Base-by-base conservation (phyloP, 495 filamentous ascomycete species). In the Rostrohypoxylon terebratum region DNA sequence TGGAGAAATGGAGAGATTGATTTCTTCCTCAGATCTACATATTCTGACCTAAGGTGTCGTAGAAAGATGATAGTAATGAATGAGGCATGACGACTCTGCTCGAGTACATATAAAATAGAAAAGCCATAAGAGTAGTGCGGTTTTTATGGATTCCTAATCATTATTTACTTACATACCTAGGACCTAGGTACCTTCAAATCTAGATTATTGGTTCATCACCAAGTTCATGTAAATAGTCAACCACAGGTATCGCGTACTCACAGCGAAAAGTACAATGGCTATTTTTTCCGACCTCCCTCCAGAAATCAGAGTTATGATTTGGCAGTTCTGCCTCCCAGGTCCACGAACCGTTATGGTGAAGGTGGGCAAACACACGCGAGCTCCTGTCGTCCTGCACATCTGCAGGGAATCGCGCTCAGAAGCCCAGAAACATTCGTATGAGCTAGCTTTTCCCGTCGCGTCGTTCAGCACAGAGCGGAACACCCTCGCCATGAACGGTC, bases 321-420 rank as follows among this genome's bases (percentile, higher is more conserved):
- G 31, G 60, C 28, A 14, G n/a, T 38, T 50, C 42, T 63, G 44
- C 44, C 59, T 63, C 16, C 59, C 31, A 4, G 59, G 59, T 7
- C 59, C 45, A 45, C 45, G 60, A 1, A 53, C 51, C 47, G 60
- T 63, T 48, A 34, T 34, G 1, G 8, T 53, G 3, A 16, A 34
- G 11, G n/a, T n/a, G n/a, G n/a, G n/a, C n/a, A n/a, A 14, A 5
- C 60, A 63, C 20, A 63, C 45, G 2, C 60, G 31, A 23, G 33
- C 60, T 14, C 45, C 60, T 14, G 47, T 63, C n/a, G 33, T 63
- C 16, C 1, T 54, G 18, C 47, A 63, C 31, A 63, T 63, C 51
- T 54, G 47, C 60, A 51, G 33, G 10, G 47, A 63, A 31, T 63
- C 60, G 9, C 60, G 60, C 18, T 9, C 16, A 5, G 60, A 42